Conservation (phyloP, 805 yeast species). For the Soucietia sequanensis region DNA sequence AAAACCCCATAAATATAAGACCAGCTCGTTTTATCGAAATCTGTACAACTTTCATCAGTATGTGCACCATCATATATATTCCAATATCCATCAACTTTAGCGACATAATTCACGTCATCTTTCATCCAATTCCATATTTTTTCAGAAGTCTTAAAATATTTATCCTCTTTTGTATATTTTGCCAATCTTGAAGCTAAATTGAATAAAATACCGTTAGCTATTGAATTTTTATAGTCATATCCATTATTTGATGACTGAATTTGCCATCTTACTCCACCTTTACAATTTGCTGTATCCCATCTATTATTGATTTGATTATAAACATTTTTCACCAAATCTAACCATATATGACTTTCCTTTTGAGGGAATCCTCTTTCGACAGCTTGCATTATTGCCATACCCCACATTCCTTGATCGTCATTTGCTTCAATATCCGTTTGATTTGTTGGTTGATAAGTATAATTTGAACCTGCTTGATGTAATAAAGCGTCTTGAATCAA, state of each 20-base stretch:
- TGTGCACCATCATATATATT: conserved; percentile 74
- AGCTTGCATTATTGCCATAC: conserved; percentile 86
- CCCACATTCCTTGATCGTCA: conserved; percentile 99
- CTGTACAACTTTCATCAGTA: conserved; percentile 58
- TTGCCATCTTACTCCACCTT: conserved; percentile 49
- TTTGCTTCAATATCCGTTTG: conserved; percentile 94
- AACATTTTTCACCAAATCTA: conserved; percentile 39
- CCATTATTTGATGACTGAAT: conserved; percentile 48
- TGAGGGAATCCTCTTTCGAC: conserved; percentile 84
- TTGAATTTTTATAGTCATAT: conserved; percentile 44
- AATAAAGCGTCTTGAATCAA: conserved; percentile 59
- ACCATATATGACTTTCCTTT: conserved; percentile 34
- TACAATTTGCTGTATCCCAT: conserved; percentile 39
- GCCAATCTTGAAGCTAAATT: conserved; percentile 45
- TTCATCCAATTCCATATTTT: conserved; percentile 46
- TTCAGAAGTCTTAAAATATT: conserved; percentile 41
- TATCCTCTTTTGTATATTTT: conserved; percentile 37
- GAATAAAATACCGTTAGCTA: conserved; percentile 45
- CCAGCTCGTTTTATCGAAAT: conserved; percentile 67
- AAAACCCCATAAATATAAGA: conserved; percentile 81
- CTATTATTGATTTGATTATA: conserved; percentile 45
- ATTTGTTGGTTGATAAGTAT: conserved; percentile 82
- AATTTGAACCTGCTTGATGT: conserved; percentile 63
- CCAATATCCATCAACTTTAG: conserved; percentile 35
- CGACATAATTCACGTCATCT: conserved; percentile 41